Conservation (phyloP, 176 grass and related monocot species). For the Oropetium thomaeum region DNA sequence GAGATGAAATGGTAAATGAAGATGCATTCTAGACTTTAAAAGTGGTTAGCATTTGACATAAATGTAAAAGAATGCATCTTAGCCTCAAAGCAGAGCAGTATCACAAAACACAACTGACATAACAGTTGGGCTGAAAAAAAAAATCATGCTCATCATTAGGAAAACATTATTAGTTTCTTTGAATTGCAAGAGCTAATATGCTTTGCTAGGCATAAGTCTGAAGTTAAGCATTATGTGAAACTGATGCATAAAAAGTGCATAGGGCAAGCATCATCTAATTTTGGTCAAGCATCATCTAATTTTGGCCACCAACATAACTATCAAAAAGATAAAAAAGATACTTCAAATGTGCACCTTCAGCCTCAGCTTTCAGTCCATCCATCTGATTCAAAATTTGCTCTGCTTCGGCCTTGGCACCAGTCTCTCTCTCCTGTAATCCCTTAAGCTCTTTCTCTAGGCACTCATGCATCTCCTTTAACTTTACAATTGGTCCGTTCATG, state of each 20-base stretch:
- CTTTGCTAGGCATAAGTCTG: not conserved
- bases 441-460: constrained; percentile 82
- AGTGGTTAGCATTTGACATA: not conserved
- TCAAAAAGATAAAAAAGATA: constrained; percentile 11
- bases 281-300: not conserved
- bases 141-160: not conserved
- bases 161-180: constrained; percentile 6
- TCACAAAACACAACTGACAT: not conserved
- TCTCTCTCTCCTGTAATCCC: constrained; percentile 67
- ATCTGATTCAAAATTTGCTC: constrained; percentile 72
- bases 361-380: constrained; percentile 71
- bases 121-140: not conserved
- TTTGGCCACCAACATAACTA: constrained; percentile 13
- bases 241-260: not conserved
- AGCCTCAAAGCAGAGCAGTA: not conserved
- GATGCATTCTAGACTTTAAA: not conserved
- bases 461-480: constrained; percentile 57
- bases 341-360: constrained; percentile 66
- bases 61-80: not conserved
- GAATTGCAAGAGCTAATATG: not conserved
- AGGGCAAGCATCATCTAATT: not conserved
- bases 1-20: constrained; percentile 20
- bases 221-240: constrained; percentile 13
- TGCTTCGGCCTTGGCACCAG: constrained; percentile 57
- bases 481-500: constrained; percentile 69